Base-by-base conservation (phyloP, 2,329 filamentous ascomycete genomes). In the Thermothelomyces thermophilus region DNA sequence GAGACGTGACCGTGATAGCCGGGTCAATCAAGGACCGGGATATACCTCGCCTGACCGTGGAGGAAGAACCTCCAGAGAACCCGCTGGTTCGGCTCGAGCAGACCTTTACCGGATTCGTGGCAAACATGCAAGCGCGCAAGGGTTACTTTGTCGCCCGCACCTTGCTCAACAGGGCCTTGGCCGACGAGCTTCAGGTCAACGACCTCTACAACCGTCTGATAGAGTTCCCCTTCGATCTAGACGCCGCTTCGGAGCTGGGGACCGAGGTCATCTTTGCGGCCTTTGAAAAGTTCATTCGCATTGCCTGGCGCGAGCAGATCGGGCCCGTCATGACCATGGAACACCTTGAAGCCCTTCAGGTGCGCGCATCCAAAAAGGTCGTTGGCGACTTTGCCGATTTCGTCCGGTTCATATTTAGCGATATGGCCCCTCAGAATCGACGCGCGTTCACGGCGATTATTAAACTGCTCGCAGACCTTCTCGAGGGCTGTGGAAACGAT, bases 401-500 rank as follows among this genome's bases (percentile, higher is more conserved):
- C 64, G 81, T 85, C 57, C 77, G 77, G 54, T 80, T 74, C 56
- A 66, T 84, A 22, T 83, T 84, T 59, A 68, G 71, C 24, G 82
- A 85, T 54, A 82, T 84, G 79, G 78, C 81, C 13, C 82, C 82
- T 0, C 82, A 85, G 59, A 85, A 85, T 56, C 74, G 79, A 56
- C 80, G 90, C 53, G 90, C 90, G 1, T 87, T 96, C 57, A 85
- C 86, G 33, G 82, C 86, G 1, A 79, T 95, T 44, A 84, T 96
- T 62, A 91, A 89, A 61, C 75, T 97, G 28, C 74, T 97, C 20
- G 87, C 88, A 1, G 89, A 95, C 62, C 73, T 97, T 26, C 77
- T 96, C 6, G 90, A 95, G 56, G 90, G 88, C 2, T 95, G 90
- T 58, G 84, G 84, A 44, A 95, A 95, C 60, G 91, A 96, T 63